Conservation (phyloP, 1,139 yeast species). For the Citeromyces siamensis region DNA sequence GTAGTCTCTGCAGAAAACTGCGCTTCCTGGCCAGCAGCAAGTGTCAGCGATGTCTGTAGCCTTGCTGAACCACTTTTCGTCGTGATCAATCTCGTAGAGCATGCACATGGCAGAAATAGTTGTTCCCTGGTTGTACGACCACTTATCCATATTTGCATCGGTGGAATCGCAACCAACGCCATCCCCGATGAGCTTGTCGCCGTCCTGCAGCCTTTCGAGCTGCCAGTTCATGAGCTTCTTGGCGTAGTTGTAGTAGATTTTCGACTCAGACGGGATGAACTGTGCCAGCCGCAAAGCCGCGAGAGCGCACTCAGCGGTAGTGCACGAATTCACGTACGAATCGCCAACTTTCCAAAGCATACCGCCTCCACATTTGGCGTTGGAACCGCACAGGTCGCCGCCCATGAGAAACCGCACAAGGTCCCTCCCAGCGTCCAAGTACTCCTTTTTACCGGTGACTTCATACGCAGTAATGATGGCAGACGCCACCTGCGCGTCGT, state of each 20-base stretch:
- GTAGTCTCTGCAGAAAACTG: constrained; percentile 57
- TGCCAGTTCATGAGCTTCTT: constrained; percentile 20
- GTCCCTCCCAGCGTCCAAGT: constrained; percentile 45
- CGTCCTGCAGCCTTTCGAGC: constrained; percentile 36
- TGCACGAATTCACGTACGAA: constrained; percentile 49
- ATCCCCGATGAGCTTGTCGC: constrained; percentile 47
- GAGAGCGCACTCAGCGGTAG: constrained; percentile 62
- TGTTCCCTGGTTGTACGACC: constrained; percentile 65
- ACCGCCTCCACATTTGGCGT: constrained; percentile 39
- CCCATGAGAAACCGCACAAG: constrained; percentile 52
- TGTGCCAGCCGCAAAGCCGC: constrained; percentile 50
- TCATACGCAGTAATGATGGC: constrained; percentile 59
- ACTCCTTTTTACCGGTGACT: constrained; percentile 44
- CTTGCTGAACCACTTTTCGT: constrained; percentile 39
- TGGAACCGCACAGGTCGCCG: constrained; percentile 42
- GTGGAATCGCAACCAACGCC: constrained; percentile 43
- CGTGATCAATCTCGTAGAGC: constrained; percentile 39
- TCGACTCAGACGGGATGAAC: constrained; percentile 33
- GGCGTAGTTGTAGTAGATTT: constrained; percentile 35
- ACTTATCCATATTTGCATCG: constrained; percentile 36
- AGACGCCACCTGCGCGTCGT: constrained; percentile 65
- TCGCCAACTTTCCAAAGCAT: constrained; percentile 56
- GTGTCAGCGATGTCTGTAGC: constrained; percentile 53
- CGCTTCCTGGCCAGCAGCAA: constrained; percentile 39
- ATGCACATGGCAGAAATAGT: constrained; percentile 44